Percentiles rank a stretch among this genome's conserved stretches.
phyloP scores from a whole-genome alignment of 2,329 filamentous ascomycete species.

The Fusarium robinianum region DNA sequence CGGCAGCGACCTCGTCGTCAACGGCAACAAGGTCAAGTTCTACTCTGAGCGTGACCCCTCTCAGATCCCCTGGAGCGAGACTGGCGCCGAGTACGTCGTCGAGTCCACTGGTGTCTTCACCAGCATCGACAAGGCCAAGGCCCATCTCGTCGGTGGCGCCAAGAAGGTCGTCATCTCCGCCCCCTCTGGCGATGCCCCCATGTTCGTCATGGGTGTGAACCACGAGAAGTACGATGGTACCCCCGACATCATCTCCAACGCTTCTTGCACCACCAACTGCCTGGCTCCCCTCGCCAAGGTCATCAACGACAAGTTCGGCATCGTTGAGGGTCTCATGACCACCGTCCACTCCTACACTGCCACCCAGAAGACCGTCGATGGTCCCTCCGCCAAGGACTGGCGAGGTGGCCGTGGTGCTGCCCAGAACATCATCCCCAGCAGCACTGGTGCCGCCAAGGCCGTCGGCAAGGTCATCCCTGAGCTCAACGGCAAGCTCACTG shows the following conservation, averaged over 20 bases:
- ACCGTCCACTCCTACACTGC: conserved; percentile 99
- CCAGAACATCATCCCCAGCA: conserved; percentile 99
- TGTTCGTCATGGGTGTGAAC: conserved; percentile 99
- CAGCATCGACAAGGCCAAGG: conserved; percentile 92
- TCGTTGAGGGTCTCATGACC: conserved; percentile 99
- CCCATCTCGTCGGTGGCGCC: conserved; percentile 93
- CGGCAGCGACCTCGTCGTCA: conserved; percentile 76
- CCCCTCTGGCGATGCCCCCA: conserved; percentile 92
- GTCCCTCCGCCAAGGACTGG: conserved; percentile 98
- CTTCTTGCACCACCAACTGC: conserved; percentile 99
- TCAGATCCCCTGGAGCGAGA: conserved; percentile 86
- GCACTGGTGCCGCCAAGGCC: conserved; percentile 99
- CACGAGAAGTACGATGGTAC: conserved; percentile 89
- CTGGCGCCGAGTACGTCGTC: conserved; percentile 90
- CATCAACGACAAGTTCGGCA: conserved; percentile 96
- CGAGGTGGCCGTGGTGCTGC: conserved; percentile 98
- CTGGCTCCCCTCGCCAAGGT: conserved; percentile 99
- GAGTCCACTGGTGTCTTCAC: conserved; percentile 99
- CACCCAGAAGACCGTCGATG: conserved; percentile 99
- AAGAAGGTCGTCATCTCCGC: conserved; percentile 98
- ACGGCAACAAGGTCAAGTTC: conserved; percentile 95
- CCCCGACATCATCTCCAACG: conserved; percentile 96
- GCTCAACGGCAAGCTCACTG: conserved; percentile 99
- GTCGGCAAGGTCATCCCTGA: conserved; percentile 99
- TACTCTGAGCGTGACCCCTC: conserved; percentile 90